Evolutionary conservation across 164 flowering plant species (phyloP).

Genomic region (Akebia trifoliata): DNA sequence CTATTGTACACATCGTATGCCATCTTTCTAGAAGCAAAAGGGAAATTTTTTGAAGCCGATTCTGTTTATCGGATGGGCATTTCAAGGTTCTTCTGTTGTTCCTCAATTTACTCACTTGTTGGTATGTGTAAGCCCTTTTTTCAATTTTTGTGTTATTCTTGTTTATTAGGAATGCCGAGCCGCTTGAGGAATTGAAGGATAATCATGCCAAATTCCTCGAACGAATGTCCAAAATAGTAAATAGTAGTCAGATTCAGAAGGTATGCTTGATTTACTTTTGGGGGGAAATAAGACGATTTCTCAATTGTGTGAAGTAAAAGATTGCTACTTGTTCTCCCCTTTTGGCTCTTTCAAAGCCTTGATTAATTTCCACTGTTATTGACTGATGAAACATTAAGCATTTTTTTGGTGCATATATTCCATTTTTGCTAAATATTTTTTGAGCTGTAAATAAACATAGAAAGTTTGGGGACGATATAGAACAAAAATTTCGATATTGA

Average conservation of each 20-base stretch:
- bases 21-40: slow-evolving; percentile 57
- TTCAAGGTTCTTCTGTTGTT: slow-evolving; percentile 43
- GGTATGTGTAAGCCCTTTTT: not conserved
- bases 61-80: slow-evolving; percentile 59
- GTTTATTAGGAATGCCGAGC: slow-evolving; percentile 64
- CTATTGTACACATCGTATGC: slow-evolving; percentile 67
- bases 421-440: no score
- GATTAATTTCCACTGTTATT: no score
- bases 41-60: slow-evolving; percentile 56
- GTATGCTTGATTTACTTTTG: slow-evolving; percentile 21
- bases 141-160: not conserved
- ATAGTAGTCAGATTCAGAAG: slow-evolving; percentile 35
- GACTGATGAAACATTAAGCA: no score
- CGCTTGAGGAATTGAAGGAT: slow-evolving; percentile 52
- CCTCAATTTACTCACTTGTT: not conserved
- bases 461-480: no score
- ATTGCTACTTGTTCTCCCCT: no score
- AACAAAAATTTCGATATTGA: no score
- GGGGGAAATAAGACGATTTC: no score
- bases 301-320: no score
- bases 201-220: slow-evolving; percentile 47
- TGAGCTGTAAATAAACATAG: no score
- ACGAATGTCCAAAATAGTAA: slow-evolving; percentile 45
- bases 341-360: no score
- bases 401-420: no score